phyloP scores from a whole-genome alignment of 495 filamentous ascomycete species.

The Venustampulla echinocandica region DNA sequence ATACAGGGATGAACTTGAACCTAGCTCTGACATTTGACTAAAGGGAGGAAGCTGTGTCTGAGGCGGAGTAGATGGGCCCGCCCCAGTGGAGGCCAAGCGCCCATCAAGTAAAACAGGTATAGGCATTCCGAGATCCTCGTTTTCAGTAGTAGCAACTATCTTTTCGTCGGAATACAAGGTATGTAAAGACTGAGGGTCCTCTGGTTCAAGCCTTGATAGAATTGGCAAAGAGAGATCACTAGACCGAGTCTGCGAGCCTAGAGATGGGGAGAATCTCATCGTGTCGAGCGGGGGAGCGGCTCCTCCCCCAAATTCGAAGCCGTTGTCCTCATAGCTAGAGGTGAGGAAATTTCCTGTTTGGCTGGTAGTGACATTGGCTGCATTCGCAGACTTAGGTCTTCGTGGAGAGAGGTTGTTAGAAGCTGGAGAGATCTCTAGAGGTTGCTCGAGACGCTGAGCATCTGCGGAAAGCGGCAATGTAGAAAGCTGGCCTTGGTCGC shows the following conservation, averaged over 20 bases:
- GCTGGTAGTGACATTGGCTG: no score
- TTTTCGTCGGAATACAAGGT: constrained; percentile 8
- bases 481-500: no score
- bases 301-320: no score
- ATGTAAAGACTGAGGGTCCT: constrained; percentile 2
- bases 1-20: not conserved
- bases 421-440: no score
- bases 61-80: not conserved
- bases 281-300: no score
- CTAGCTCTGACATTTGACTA: constrained; percentile 1
- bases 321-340: no score
- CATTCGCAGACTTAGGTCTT: no score
- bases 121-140: not conserved
- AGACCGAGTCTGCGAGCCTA: not conserved
- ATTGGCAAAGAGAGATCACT: constrained; percentile 2
- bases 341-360: no score
- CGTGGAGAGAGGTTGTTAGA: no score
- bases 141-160: not conserved
- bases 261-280: no score
- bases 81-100: not conserved
- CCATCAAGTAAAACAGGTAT: constrained; percentile 4
- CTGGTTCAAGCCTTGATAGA: constrained; percentile 2
- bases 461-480: no score
- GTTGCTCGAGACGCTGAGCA: no score
- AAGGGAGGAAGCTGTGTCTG: not conserved